phyloP scores from a whole-genome alignment of 1,284 basidiomycete genomes.

The Cystobasidiaceae sp. region DNA sequence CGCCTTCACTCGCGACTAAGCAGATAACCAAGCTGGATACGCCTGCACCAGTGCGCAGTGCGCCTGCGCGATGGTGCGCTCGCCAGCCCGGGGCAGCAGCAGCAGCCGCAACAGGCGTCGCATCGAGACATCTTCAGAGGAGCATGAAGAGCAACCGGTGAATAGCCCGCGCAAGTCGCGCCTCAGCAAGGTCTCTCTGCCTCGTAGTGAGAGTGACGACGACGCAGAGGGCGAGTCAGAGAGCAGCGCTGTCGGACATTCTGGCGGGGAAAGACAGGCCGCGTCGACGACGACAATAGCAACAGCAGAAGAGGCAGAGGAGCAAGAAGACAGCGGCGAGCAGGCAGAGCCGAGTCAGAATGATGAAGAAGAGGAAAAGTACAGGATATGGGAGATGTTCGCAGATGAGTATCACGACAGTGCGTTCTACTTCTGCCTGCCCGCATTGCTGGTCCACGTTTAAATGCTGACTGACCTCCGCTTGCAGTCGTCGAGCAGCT shows the following conservation, averaged over 20 bases:
- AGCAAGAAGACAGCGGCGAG: slow-evolving; percentile 1
- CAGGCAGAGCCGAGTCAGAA: neutral
- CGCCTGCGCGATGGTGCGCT: slow-evolving; percentile 3
- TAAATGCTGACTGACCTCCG: neutral
- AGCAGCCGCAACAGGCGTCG: neutral
- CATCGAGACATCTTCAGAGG: slow-evolving; percentile 1
- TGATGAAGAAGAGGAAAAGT: slow-evolving; percentile 32
- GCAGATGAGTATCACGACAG: slow-evolving; percentile 41
- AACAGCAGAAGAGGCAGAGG: neutral
- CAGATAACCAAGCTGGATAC: neutral
- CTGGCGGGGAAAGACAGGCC: neutral
- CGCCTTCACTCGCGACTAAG: too few species aligned
- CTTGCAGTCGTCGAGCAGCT: slow-evolving; percentile 36
- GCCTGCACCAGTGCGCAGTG: too few species aligned
- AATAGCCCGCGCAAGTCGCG: slow-evolving; percentile 7
- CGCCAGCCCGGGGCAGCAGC: slow-evolving; percentile 1
- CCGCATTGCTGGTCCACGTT: neutral
- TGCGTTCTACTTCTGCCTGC: slow-evolving; percentile 2
- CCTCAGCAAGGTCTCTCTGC: neutral
- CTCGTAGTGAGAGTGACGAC: neutral
- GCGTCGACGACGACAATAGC: neutral
- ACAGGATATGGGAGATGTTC: slow-evolving; percentile 36
- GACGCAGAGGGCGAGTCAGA: neutral
- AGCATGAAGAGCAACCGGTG: neutral
- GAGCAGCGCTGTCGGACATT: neutral